Conservation (phyloP, 495 filamentous ascomycete species). For the Tuber calosporum region DNA sequence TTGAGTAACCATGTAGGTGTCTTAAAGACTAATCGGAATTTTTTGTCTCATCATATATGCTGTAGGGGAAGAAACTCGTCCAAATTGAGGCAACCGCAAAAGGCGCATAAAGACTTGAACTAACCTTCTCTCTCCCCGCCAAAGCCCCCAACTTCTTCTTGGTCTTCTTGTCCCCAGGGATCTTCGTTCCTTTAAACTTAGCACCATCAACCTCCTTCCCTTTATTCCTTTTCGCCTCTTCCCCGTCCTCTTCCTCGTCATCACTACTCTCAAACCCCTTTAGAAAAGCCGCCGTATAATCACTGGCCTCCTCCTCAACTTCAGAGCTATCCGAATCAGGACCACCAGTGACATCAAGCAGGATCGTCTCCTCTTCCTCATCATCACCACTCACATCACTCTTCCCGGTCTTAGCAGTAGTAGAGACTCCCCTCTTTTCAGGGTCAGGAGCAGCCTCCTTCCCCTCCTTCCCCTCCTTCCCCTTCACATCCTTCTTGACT, state of each 20-base stretch:
- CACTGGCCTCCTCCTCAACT: conserved; percentile 51
- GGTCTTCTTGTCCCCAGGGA: conserved; percentile 54
- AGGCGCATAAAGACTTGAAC: neutral
- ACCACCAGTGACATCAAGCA: conserved; percentile 24
- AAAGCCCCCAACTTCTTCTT: conserved; percentile 44
- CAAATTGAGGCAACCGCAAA: neutral
- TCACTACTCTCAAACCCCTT: conserved; percentile 76
- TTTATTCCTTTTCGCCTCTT: conserved; percentile 52
- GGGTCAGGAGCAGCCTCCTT: conserved; percentile 14
- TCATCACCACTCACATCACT: conserved; percentile 43
- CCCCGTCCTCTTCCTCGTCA: conserved; percentile 51
- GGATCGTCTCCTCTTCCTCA: conserved; percentile 30
- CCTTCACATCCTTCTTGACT: conserved; percentile 9
- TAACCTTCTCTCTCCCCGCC: conserved; percentile 27
- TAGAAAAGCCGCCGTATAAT: conserved; percentile 63
- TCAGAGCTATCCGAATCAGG: conserved; percentile 38
- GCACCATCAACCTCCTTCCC: conserved; percentile 42
- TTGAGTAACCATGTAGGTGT: conserved; percentile 34
- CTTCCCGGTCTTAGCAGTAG: conserved; percentile 44
- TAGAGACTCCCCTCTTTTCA: conserved; percentile 32
- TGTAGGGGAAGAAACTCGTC: neutral
- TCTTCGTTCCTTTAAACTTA: conserved; percentile 59
- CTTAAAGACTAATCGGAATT: conserved; percentile 37
- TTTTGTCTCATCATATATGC: conserved; percentile 23
- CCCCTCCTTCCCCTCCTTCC: conserved; percentile 11